These are phyloP conservation scores for Agrocybe pediades DNA, from an alignment of 768 basidiomycete species.

Conservation along the genomic window DNA sequence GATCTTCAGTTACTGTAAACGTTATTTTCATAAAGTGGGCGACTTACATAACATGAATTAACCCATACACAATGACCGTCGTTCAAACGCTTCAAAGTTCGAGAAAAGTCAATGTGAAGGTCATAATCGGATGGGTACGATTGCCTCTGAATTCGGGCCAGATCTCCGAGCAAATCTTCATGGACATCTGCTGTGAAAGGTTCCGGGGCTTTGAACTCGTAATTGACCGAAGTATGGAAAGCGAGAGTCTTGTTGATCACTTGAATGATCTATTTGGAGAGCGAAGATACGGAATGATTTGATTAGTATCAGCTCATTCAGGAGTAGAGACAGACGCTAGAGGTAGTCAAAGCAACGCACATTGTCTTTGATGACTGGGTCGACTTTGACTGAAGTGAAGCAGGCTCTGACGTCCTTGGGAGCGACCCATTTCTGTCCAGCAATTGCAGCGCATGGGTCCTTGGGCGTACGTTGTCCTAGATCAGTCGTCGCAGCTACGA, in stretches of 20 bases:
- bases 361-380: conserved; percentile 50
- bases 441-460: conserved; percentile 58
- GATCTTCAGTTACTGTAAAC: not conserved
- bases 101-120: conserved; percentile 58
- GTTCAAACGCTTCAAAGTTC: conserved; percentile 54
- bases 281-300: no score
- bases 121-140: conserved; percentile 54
- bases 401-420: conserved; percentile 55
- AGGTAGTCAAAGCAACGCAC: conserved; percentile 30
- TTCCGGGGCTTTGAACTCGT: conserved; percentile 52
- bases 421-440: conserved; percentile 57
- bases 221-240: conserved; percentile 66
- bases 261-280: conserved; percentile 48
- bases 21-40: not conserved
- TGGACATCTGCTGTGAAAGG: conserved; percentile 58
- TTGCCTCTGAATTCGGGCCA: conserved; percentile 47
- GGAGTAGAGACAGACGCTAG: not conserved
- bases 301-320: no score
- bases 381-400: conserved; percentile 49
- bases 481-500: conserved; percentile 7
- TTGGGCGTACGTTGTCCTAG: conserved; percentile 2
- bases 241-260: conserved; percentile 60
- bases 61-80: conserved; percentile 62
- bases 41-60: conserved; percentile 48
- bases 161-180: conserved; percentile 53